Base-by-base conservation (phyloP, 2,329 filamentous ascomycete species). In the Talaromyces sp. region DNA sequence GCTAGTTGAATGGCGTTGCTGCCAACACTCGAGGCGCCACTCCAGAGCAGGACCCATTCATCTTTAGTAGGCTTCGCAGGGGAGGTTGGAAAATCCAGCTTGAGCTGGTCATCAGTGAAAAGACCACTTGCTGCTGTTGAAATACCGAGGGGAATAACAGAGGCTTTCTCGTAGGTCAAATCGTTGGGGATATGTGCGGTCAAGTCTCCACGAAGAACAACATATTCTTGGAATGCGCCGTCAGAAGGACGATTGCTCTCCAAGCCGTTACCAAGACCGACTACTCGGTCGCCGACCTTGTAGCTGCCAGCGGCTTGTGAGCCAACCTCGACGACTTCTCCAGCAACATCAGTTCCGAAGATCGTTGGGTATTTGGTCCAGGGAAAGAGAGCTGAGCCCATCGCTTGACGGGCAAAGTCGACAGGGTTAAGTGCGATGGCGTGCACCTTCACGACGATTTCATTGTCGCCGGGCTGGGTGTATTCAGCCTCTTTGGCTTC, bases 11-110 rank as follows among this genome's bases (percentile, higher is more conserved):
- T 72, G 2, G 72, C 75, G 2, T 64, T 66, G 33, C 70, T 70
- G 1, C 79, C 78, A 2, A 79, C 76, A n/a, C 70, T 72, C 0
- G 77, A 75, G 3, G 76, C 73, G 1, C 79, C 81, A 17, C 80
- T 80, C 78, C 79, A 83, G 15, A 82, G 64, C 5, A 82, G 62
- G 1, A 77, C 56, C 15, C 70, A 65, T 60, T 76, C 66, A 9
- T 69, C 69, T 2, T 66, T 13, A 62, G 25, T 58, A 37, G 57
- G 25, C 31, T 41, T 50, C 5, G 22, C 17, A 7, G 39, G 37
- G 7, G 46, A 35, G 4, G 59, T 46, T 5, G 62, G 60, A 39
- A 62, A 36, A 7, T 62, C 52, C 2, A 70, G 53, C 5, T 39
- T 62, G 2, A 67, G 56, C 2, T 63, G 48, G 6, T 63, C 64